Percentiles rank a stretch among this genome's conserved stretches.
Conservation (phyloP, 129 eudicot species). For the Centrapalus pauciflorus region DNA sequence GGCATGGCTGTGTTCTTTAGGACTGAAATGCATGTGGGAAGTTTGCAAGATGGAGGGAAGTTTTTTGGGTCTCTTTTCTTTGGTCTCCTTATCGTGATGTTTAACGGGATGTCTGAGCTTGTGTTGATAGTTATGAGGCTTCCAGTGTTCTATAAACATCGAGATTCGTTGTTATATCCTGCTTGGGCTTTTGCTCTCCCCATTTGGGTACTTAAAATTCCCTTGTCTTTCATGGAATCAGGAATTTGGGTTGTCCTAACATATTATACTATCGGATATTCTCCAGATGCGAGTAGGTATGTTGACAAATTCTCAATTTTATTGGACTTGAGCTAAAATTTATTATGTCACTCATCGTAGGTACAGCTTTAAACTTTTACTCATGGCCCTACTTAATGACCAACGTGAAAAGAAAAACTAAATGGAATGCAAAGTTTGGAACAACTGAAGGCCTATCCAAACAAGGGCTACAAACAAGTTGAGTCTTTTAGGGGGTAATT, state of each 20-base stretch:
- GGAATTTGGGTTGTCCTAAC: not conserved
- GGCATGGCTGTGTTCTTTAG: not conserved
- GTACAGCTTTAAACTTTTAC: not conserved
- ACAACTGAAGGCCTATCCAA: not conserved
- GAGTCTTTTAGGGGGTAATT: too few species aligned
- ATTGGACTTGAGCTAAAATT: not conserved
- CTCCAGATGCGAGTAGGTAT: constrained; percentile 25
- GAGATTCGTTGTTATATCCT: not conserved
- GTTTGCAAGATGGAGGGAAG: constrained; percentile 3
- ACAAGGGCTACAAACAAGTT: too few species aligned
- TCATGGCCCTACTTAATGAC: too few species aligned
- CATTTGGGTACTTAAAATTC: constrained; percentile 8
- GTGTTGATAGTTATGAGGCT: not conserved
- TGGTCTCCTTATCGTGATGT: not conserved
- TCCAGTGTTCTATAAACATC: not conserved
- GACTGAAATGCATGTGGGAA: not conserved
- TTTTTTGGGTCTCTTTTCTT: constrained; percentile 1
- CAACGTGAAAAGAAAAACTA: not conserved
- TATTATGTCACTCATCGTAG: not conserved
- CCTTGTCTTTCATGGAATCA: not conserved
- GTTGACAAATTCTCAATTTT: not conserved
- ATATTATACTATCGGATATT: constrained; percentile 1
- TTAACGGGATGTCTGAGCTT: not conserved
- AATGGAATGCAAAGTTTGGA: not conserved
- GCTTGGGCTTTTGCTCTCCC: not conserved